Conservation (phyloP, 768 basidiomycete species). For the Mycena latifolia region DNA sequence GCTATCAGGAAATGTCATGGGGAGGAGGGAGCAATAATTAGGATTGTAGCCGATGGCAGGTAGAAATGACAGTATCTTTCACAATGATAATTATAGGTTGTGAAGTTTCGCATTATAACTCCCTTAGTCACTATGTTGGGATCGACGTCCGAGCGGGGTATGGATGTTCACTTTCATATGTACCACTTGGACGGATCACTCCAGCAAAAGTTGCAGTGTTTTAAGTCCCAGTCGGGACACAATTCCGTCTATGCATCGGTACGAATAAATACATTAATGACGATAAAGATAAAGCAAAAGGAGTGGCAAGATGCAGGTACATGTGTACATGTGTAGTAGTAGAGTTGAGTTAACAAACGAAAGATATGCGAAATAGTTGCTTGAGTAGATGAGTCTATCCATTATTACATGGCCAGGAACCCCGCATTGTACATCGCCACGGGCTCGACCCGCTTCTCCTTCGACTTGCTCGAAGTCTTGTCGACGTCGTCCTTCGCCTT, state of each 20-base stretch:
- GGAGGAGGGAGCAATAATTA: not conserved
- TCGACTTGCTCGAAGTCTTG: constrained; percentile 40
- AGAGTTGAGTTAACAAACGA: not conserved
- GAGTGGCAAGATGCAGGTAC: not conserved
- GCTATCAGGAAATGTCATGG: not conserved
- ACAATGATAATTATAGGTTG: no score
- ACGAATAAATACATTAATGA: not conserved
- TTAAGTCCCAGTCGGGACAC: no score
- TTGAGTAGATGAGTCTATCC: no score
- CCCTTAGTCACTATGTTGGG: no score
- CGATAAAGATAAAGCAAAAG: not conserved
- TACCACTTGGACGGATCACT: no score
- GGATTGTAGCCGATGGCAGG: not conserved
- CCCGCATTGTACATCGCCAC: constrained; percentile 39
- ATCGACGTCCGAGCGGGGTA: no score
- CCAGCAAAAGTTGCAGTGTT: no score
- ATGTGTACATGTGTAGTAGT: not conserved
- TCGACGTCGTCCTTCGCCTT: constrained; percentile 47
- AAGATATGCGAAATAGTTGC: no score
- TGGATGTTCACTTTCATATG: no score
- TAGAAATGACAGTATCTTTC: no score
- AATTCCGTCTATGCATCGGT: no score
- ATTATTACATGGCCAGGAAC: constrained; percentile 16
- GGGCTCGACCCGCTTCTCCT: constrained; percentile 29
- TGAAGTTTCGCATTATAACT: no score